A percentile compares a stretch with the other conserved stretches of the same genome.
Evolutionary conservation across 352 stramenopile species (phyloP).

Genomic region (Pythium coloratum): DNA sequence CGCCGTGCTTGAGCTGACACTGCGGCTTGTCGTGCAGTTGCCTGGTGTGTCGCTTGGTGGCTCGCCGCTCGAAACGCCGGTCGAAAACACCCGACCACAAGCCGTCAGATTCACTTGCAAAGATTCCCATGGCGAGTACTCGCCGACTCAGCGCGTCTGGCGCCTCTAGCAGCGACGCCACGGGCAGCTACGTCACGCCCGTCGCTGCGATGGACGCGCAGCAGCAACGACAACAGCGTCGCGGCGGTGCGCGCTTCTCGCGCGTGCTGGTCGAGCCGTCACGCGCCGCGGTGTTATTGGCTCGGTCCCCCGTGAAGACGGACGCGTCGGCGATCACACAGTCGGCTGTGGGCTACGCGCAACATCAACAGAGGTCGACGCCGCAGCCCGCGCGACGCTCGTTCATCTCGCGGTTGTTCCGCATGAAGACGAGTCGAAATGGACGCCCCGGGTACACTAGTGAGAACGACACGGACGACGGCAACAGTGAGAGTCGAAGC

Average conservation of each 20-base stretch:
- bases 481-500: conserved; percentile 3
- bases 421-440: conserved; percentile 8
- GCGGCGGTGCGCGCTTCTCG: conserved; percentile 2
- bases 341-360: not conserved
- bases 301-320: conserved; percentile 13
- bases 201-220: not conserved
- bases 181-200: not conserved
- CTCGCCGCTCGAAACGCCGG: not conserved
- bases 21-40: not conserved
- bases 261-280: conserved; percentile 14
- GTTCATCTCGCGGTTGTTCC: conserved; percentile 33
- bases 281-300: conserved; percentile 4
- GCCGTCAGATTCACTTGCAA: not conserved
- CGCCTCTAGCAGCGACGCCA: not conserved
- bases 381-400: conserved; percentile 13
- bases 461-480: not conserved
- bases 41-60: conserved; percentile 6
- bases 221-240: not conserved
- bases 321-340: conserved; percentile 4
- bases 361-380: conserved; percentile 5
- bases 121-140: conserved; percentile 1
- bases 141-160: not conserved
- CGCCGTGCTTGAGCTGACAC: not conserved
- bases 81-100: not conserved
- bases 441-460: not conserved